These are phyloP conservation scores for Pichia kluyveri DNA, from an alignment of 805 yeast species.

Conservation along the genomic window DNA sequence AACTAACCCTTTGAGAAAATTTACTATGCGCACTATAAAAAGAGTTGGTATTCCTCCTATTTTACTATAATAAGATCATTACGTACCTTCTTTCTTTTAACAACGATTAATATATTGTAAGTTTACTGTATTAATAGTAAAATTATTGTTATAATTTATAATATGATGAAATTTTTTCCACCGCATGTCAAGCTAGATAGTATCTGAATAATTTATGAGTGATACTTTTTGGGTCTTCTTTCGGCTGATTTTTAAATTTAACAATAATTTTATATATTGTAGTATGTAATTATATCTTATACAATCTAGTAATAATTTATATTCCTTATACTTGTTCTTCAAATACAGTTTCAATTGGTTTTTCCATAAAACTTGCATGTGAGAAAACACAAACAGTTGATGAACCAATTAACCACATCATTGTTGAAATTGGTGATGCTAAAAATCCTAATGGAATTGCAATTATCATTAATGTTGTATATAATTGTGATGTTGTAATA, in stretches of 20 bases:
- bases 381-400: conserved; percentile 77
- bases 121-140: too few relatives aligned
- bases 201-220: conserved; percentile 30
- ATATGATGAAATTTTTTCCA: conserved; percentile 25
- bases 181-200: conserved; percentile 36
- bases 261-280: conserved; percentile 3
- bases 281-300: conserved; percentile 26
- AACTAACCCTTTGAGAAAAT: too few relatives aligned
- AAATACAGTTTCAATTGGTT: conserved; percentile 95
- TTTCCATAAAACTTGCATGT: conserved; percentile 91
- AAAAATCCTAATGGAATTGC: conserved; percentile 37
- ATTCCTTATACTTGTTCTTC: conserved; percentile 47
- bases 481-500: conserved; percentile 74
- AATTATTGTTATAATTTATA: neutral
- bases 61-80: too few relatives aligned
- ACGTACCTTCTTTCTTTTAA: too few relatives aligned
- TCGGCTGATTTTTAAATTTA: conserved; percentile 21
- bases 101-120: too few relatives aligned
- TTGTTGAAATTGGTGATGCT: conserved; percentile 54
- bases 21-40: too few relatives aligned
- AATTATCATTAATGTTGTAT: conserved; percentile 75
- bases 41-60: too few relatives aligned
- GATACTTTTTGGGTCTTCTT: conserved; percentile 32
- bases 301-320: conserved; percentile 15
- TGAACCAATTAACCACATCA: conserved; percentile 96